Percentiles rank a stretch among this genome's conserved stretches.
phyloP scores from a whole-genome alignment of 2,329 filamentous ascomycete genomes.

The Colletotrichum destructivum region DNA sequence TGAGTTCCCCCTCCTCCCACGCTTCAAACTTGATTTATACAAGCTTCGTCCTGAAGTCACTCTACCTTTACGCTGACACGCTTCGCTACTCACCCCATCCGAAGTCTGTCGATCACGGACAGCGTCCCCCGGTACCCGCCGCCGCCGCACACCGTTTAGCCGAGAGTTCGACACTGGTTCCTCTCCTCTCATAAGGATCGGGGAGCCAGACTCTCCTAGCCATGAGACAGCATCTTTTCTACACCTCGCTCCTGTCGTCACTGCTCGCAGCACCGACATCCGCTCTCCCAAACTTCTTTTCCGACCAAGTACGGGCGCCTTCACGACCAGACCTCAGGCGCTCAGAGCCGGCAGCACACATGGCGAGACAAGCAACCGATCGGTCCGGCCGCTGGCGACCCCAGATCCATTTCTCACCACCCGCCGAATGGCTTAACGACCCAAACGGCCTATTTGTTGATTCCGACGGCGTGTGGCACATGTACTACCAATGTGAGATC shows the following conservation, averaged over 20 bases:
- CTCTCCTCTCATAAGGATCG: constrained; percentile 24
- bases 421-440: constrained; percentile 71
- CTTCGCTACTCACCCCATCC: constrained; percentile 34
- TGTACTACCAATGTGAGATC: constrained; percentile 74
- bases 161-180: constrained; percentile 35
- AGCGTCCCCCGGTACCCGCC: constrained; percentile 7
- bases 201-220: constrained; percentile 35
- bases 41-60: constrained; percentile 25
- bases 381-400: constrained; percentile 56
- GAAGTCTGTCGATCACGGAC: constrained; percentile 38
- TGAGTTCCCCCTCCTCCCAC: neutral
- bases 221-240: constrained; percentile 32
- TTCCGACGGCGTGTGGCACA: constrained; percentile 70
- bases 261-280: constrained; percentile 28
- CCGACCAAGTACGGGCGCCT: constrained; percentile 1
- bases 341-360: constrained; percentile 22
- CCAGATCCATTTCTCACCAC: constrained; percentile 71
- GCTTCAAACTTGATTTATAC: neutral
- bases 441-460: constrained; percentile 76
- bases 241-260: constrained; percentile 38
- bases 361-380: constrained; percentile 31
- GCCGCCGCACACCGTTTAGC: constrained; percentile 29
- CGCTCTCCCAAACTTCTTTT: constrained; percentile 27
- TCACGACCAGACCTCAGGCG: constrained; percentile 30
- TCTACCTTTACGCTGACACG: constrained; percentile 34